Percentiles rank a stretch among this genome's conserved stretches.
Conservation (phyloP, 106 monocot species). For the Apostasia shenzhenica region DNA sequence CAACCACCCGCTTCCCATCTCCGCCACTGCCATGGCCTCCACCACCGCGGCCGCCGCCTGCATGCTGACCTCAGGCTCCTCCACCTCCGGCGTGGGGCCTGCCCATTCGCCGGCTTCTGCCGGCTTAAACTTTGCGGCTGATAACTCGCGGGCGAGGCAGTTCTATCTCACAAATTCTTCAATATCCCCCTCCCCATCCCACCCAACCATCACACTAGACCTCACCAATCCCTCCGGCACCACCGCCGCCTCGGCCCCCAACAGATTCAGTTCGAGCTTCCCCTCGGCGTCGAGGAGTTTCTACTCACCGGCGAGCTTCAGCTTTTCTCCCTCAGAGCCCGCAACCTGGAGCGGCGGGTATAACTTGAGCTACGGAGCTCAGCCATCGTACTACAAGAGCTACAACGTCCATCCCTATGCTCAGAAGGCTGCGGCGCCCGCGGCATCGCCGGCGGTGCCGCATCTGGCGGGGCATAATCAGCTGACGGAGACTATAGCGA, state of each 20-base stretch:
- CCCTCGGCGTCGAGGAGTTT: conserved; percentile 2
- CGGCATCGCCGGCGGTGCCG: not conserved
- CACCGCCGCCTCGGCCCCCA: conserved; percentile 3
- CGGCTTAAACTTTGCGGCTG: conserved; percentile 28
- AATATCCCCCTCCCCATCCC: conserved; percentile 37
- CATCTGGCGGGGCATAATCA: not conserved
- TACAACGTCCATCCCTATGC: conserved; percentile 16
- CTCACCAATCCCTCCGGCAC: conserved; percentile 47
- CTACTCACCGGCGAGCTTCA: not conserved
- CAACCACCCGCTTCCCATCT: conserved; percentile 56
- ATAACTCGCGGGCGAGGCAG: conserved; percentile 11
- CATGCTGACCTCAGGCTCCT: conserved; percentile 71
- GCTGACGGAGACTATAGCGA: conserved; percentile 52
- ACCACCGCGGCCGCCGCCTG: conserved; percentile 68
- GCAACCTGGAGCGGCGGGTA: not conserved
- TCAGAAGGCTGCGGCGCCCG: conserved; percentile 12
- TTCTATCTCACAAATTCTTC: conserved; percentile 48
- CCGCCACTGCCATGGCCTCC: conserved; percentile 87
- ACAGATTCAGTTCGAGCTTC: conserved; percentile 11
- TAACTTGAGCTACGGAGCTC: not conserved
- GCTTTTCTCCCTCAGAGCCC: conserved; percentile 1
- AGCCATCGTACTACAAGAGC: not conserved
- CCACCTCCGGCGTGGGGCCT: conserved; percentile 17
- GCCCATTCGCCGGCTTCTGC: conserved; percentile 4
- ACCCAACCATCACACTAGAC: conserved; percentile 87